These are phyloP conservation scores for Avicennia marina DNA, from an alignment of 257 asterid genomes.

Conservation along the genomic window DNA sequence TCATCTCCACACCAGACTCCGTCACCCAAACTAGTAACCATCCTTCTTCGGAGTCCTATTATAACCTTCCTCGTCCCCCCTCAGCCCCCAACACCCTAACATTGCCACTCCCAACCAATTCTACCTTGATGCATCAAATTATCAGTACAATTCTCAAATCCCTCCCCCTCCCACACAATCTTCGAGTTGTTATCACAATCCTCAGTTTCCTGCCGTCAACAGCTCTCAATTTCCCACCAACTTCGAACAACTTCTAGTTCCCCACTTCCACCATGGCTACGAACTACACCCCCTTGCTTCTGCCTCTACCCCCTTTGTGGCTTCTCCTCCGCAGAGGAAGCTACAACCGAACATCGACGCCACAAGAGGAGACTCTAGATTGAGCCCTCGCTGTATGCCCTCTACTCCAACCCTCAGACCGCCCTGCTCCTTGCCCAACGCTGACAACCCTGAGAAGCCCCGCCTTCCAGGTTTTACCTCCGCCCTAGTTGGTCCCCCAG, in stretches of 20 bases:
- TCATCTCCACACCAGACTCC: constrained; percentile 24
- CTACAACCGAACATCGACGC: constrained; percentile 84
- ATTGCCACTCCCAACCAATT: constrained; percentile 6
- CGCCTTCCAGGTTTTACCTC: constrained; percentile 75
- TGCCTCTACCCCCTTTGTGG: constrained; percentile 24
- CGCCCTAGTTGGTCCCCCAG: constrained; percentile 58
- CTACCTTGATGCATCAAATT: not conserved
- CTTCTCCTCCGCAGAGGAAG: constrained; percentile 79
- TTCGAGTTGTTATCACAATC: not conserved
- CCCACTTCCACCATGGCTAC: constrained; percentile 7
- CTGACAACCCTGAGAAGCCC: constrained; percentile 33
- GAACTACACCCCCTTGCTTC: too few relatives aligned
- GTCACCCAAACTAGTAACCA: constrained; percentile 7
- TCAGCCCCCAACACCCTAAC: constrained; percentile 4
- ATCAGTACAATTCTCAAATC: constrained; percentile 1
- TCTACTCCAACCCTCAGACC: constrained; percentile 49
- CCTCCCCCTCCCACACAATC: constrained; percentile 12
- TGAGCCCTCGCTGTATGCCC: constrained; percentile 75
- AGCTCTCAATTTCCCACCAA: too few relatives aligned
- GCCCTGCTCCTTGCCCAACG: constrained; percentile 24
- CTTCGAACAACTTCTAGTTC: constrained; percentile 10
- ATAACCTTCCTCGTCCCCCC: not conserved
- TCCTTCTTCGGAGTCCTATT: not conserved
- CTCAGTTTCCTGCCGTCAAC: too few relatives aligned
- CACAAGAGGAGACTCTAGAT: constrained; percentile 79